A percentile compares a stretch with the other conserved stretches of the same genome.
phyloP scores from a whole-genome alignment of 495 filamentous ascomycete species.

The Filosporella fistucella region DNA sequence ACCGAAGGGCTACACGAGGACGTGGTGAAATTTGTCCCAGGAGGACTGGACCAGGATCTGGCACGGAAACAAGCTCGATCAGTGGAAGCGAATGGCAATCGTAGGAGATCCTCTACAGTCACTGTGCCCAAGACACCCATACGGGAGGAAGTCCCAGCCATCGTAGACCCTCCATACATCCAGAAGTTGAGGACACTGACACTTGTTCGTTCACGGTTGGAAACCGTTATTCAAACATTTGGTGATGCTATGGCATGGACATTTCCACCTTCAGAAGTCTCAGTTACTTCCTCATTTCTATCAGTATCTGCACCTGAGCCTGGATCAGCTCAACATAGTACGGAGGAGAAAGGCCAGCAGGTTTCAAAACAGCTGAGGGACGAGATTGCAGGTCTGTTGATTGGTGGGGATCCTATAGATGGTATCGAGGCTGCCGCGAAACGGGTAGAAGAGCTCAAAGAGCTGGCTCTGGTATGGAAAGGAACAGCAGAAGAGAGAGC shows the following conservation, averaged over 20 bases:
- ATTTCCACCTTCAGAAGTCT: slow-evolving; percentile 74
- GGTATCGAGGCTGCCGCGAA: slow-evolving; percentile 64
- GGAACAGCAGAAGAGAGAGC: slow-evolving; percentile 92
- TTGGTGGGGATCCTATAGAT: slow-evolving; percentile 44
- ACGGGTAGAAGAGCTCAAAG: slow-evolving; percentile 68
- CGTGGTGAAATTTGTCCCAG: slow-evolving; percentile 63
- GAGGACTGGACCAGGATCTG: slow-evolving; percentile 32
- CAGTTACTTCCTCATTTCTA: slow-evolving; percentile 69
- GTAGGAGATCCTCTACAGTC: slow-evolving; percentile 16
- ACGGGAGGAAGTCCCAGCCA: slow-evolving; percentile 16
- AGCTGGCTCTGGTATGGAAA: slow-evolving; percentile 77
- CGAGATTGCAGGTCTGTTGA: slow-evolving; percentile 67
- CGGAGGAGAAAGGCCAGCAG: slow-evolving; percentile 76
- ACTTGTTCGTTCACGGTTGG: slow-evolving; percentile 73
- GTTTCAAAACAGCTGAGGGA: slow-evolving; percentile 61
- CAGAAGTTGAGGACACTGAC: slow-evolving; percentile 75
- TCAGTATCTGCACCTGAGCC: slow-evolving; percentile 76
- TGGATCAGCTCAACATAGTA: slow-evolving; percentile 54
- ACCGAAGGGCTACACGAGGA: slow-evolving; percentile 65
- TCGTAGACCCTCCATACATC: slow-evolving; percentile 63
- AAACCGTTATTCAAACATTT: slow-evolving; percentile 82
- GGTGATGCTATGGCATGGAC: slow-evolving; percentile 92
- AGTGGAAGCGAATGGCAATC: slow-evolving; percentile 8
- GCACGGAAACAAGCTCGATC: slow-evolving; percentile 5
- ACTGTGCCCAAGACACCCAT: slow-evolving; percentile 19